phyloP scores from a whole-genome alignment of 768 basidiomycete genomes.

The Erythrobasidium yunnanense region DNA sequence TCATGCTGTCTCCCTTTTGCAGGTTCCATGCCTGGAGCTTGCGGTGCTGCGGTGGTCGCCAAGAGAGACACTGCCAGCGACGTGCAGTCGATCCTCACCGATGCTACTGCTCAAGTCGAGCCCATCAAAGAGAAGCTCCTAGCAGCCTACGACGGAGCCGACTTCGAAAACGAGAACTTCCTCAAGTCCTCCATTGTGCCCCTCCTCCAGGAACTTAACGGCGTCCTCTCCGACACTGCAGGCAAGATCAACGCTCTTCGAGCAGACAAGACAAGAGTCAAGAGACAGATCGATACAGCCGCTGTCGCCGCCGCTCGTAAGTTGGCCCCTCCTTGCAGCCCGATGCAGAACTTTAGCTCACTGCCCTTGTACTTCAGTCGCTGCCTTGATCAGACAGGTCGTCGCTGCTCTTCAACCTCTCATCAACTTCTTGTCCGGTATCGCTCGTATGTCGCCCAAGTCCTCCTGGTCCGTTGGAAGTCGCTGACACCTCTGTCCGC shows the following conservation, averaged over 20 bases:
- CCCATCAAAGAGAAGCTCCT: not conserved
- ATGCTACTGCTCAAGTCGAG: not conserved
- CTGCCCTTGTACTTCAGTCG: not conserved
- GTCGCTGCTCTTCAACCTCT: not conserved
- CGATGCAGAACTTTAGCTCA: not conserved
- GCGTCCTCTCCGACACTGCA: not conserved
- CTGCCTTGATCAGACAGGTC: not conserved
- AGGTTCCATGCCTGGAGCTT: not conserved
- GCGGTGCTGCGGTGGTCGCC: not conserved
- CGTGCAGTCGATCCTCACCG: not conserved
- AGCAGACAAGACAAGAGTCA: not conserved
- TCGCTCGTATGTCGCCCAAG: not conserved
- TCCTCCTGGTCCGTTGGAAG: not conserved
- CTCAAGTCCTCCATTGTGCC: not conserved
- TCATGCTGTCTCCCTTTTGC: too few relatives aligned
- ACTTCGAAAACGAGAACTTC: not conserved
- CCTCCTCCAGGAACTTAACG: not conserved
- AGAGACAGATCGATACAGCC: not conserved
- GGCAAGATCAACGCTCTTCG: not conserved
- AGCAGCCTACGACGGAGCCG: not conserved
- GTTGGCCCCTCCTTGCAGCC: not conserved
- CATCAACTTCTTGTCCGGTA: not conserved
- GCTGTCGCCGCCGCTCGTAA: not conserved
- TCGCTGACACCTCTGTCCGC: not conserved
- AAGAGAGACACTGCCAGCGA: slow-evolving; percentile 1